Evolutionary conservation across 148 eudicot genomes (phyloP).

Genomic region (Rhododendron henanense): DNA sequence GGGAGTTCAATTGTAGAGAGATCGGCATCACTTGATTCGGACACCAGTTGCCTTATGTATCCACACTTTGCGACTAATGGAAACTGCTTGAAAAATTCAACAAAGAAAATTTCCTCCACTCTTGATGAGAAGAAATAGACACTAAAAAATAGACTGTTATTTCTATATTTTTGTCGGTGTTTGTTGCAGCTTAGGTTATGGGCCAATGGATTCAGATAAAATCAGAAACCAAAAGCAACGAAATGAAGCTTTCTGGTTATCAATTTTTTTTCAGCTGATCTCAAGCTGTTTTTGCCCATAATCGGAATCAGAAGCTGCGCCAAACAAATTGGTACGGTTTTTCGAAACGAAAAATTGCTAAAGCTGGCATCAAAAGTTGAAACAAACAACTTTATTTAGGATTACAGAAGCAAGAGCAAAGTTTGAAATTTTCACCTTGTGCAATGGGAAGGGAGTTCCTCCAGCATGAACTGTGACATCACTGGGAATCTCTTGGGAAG

Average conservation of each 20-base stretch:
- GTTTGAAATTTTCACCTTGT: conserved; percentile 44
- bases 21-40: conserved; percentile 51
- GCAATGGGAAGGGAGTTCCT: conserved; percentile 73
- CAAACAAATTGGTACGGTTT: neutral
- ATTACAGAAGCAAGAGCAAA: neutral
- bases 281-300: neutral
- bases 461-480: conserved; percentile 72
- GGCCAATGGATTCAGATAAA: neutral
- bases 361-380: neutral
- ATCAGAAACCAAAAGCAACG: neutral
- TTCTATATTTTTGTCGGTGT: neutral
- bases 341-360: neutral
- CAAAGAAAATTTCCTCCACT: neutral
- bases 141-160: neutral
- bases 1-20: conserved; percentile 44
- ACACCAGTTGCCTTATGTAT: conserved; percentile 59
- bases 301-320: neutral
- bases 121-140: neutral
- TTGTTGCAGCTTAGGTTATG: neutral
- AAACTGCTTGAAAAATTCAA: conserved; percentile 44
- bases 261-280: neutral
- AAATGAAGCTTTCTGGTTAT: neutral
- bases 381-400: neutral
- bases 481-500: conserved; percentile 88
- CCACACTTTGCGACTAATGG: conserved; percentile 87